Evolutionary conservation across 768 basidiomycete species (phyloP).

Genomic region (Mycena epipterygia): DNA sequence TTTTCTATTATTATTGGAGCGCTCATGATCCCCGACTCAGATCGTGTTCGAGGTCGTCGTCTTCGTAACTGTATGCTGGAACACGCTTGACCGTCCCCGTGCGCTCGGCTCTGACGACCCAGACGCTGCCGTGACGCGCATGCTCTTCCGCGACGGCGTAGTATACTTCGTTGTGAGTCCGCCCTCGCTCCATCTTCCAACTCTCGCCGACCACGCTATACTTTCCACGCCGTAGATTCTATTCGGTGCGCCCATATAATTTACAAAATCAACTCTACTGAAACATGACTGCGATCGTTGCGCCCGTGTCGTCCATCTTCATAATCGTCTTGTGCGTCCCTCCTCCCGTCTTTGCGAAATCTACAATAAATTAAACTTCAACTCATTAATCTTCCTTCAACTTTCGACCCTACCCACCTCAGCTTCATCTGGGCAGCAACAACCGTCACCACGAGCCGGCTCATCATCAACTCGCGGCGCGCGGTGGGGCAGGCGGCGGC

Average conservation of each 20-base stretch:
- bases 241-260: not conserved
- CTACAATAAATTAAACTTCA: no score
- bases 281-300: conserved; percentile 10
- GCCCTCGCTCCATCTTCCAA: not conserved
- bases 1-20: not conserved
- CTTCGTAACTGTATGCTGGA: conserved; percentile 45
- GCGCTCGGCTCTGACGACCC: not conserved
- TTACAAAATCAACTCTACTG: no score
- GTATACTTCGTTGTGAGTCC: conserved; percentile 21
- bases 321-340: conserved; percentile 22
- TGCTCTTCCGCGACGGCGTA: not conserved
- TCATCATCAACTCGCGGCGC: conserved; percentile 26
- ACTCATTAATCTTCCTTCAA: not conserved
- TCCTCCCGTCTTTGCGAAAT: no score
- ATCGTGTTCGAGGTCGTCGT: conserved; percentile 47
- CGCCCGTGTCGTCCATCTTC: conserved; percentile 20
- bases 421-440: not conserved
- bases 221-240: not conserved
- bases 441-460: not conserved
- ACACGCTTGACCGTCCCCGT: conserved; percentile 43
- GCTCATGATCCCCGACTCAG: not conserved
- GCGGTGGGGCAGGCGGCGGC: not conserved
- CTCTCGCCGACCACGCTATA: no score
- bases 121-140: not conserved
- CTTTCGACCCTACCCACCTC: not conserved